Evolutionary conservation across 306 rosid genomes (phyloP).

Genomic region (Myrica gale): DNA sequence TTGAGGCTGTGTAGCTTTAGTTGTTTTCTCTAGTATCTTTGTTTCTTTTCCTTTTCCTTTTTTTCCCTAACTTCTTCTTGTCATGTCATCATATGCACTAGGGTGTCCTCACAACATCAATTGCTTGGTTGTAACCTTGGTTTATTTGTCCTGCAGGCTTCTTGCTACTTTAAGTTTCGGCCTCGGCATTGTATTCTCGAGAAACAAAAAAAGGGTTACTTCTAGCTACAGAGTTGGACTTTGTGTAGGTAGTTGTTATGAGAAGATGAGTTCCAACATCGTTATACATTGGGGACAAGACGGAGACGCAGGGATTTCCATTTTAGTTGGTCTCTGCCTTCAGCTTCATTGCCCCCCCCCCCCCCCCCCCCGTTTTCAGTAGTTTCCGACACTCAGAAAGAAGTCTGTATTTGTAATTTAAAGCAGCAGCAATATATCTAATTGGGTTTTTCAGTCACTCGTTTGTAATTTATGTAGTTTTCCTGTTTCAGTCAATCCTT

Average conservation of each 20-base stretch:
- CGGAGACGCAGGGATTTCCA: constrained; percentile 42
- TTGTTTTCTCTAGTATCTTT: background rate
- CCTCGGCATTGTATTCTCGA: constrained; percentile 4
- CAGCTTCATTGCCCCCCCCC: constrained; percentile 26
- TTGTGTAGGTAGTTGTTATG: constrained; percentile 22
- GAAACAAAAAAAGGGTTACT: constrained; percentile 15
- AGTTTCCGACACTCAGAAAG: constrained; percentile 1
- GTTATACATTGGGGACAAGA: constrained; percentile 31
- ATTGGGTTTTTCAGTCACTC: background rate
- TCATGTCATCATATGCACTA: background rate
- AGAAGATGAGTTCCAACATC: constrained; percentile 5
- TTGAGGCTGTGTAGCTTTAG: too few relatives aligned
- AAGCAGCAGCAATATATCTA: background rate
- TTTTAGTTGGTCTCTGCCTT: constrained; percentile 49
- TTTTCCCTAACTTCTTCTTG: background rate
- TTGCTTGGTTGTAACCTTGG: constrained; percentile 5
- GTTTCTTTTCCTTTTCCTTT: background rate
- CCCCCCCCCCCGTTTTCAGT: constrained; percentile 10
- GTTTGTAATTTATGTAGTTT: background rate
- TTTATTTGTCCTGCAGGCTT: constrained; percentile 40
- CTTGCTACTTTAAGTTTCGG: constrained; percentile 25
- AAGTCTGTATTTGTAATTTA: constrained; percentile 10
- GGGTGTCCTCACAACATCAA: background rate
- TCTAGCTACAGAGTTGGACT: background rate
- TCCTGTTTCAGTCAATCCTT: background rate